phyloP scores from a whole-genome alignment of 2,329 filamentous ascomycete genomes.

The Ophiocordyceps camponoti-floridani region DNA sequence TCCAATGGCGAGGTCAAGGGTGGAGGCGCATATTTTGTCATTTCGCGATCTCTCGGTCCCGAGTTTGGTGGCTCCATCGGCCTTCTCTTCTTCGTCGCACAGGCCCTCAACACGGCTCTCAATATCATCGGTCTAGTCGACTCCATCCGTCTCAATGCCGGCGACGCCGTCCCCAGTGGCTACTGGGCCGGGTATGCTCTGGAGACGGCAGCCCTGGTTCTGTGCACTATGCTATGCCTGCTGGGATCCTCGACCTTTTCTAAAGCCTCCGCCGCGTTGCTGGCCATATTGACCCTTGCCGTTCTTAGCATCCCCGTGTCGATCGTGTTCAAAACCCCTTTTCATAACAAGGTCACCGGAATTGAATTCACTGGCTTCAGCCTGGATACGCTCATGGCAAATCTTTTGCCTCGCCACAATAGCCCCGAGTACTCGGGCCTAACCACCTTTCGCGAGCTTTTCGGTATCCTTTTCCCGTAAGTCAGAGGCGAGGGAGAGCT shows the following conservation, averaged over 20 bases:
- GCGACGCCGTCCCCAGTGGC: slow-evolving; percentile 44
- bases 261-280: slow-evolving; percentile 58
- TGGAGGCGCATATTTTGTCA: slow-evolving; percentile 76
- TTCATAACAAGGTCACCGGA: slow-evolving; percentile 39
- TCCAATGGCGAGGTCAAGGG: slow-evolving; percentile 81
- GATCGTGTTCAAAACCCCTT: slow-evolving; percentile 49
- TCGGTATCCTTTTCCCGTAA: slow-evolving; percentile 67
- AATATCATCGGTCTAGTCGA: slow-evolving; percentile 77
- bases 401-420: slow-evolving; percentile 52
- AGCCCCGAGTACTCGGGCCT: slow-evolving; percentile 43
- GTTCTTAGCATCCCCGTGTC: slow-evolving; percentile 72
- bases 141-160: slow-evolving; percentile 63
- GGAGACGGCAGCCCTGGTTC: slow-evolving; percentile 49
- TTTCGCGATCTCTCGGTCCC: slow-evolving; percentile 68
- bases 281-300: slow-evolving; percentile 52
- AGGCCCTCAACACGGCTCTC: slow-evolving; percentile 70
- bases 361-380: slow-evolving; percentile 69
- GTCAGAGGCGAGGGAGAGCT: slow-evolving; percentile 1
- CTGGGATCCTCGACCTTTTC: slow-evolving; percentile 68
- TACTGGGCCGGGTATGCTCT: slow-evolving; percentile 67
- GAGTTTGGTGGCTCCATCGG: slow-evolving; percentile 84
- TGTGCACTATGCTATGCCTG: slow-evolving; percentile 60
- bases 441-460: slow-evolving; percentile 63
- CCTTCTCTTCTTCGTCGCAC: slow-evolving; percentile 79
- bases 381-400: slow-evolving; percentile 50